These are phyloP conservation scores for Fusarium decemcellulare DNA, from an alignment of 2,329 filamentous ascomycete species.

Conservation along the genomic window DNA sequence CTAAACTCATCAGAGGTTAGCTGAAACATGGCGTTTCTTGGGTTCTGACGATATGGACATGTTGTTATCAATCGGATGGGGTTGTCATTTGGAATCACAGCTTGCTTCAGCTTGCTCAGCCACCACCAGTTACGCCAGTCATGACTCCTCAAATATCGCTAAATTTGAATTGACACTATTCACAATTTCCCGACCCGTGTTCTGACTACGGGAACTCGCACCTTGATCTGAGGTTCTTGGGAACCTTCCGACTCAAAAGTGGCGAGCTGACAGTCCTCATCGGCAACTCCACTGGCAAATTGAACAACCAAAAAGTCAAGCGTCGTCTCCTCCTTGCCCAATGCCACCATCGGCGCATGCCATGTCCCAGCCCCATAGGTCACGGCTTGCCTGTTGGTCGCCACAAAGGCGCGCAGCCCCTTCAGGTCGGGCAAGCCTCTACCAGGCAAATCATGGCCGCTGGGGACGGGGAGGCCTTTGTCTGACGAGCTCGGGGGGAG, in stretches of 20 bases:
- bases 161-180: slow-evolving; percentile 3
- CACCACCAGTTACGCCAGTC: slow-evolving; percentile 30
- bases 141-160: slow-evolving; percentile 29
- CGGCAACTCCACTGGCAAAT: slow-evolving; percentile 84
- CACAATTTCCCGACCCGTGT: slow-evolving; percentile 29
- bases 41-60: neutral
- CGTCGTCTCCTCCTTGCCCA: slow-evolving; percentile 71
- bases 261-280: slow-evolving; percentile 92
- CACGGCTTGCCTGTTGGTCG: slow-evolving; percentile 83
- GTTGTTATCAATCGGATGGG: neutral
- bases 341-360: slow-evolving; percentile 95
- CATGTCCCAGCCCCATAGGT: slow-evolving; percentile 94
- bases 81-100: slow-evolving; percentile 22
- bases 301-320: slow-evolving; percentile 93
- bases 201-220: slow-evolving; percentile 43
- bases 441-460: slow-evolving; percentile 63
- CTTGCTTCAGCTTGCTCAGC: slow-evolving; percentile 25
- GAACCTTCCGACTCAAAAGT: slow-evolving; percentile 51
- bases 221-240: slow-evolving; percentile 58
- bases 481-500: slow-evolving; percentile 60
- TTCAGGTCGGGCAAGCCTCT: slow-evolving; percentile 80
- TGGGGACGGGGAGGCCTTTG: slow-evolving; percentile 47
- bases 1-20: slow-evolving; percentile 21
- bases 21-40: slow-evolving; percentile 17
- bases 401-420: slow-evolving; percentile 82